phyloP scores from a whole-genome alignment of 305 asterid species.

The Lippia alba region DNA sequence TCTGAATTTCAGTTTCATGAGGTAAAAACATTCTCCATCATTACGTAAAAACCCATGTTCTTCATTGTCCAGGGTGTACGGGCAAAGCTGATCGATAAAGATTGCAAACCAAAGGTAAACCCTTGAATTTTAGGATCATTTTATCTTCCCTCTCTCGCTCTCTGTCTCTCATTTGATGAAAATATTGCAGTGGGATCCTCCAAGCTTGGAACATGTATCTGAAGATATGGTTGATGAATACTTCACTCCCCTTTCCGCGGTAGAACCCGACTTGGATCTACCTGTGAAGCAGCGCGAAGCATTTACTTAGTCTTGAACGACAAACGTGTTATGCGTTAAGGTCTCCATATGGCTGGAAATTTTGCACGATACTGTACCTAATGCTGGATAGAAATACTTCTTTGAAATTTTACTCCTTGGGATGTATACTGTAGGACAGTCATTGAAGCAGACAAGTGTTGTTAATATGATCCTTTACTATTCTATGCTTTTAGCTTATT shows the following conservation, averaged over 20 bases:
- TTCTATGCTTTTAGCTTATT: too few species aligned
- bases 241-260: conserved; percentile 62
- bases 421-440: neutral
- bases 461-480: too few species aligned
- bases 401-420: neutral
- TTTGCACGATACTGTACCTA: neutral
- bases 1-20: conserved; percentile 11
- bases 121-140: neutral
- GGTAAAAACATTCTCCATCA: conserved; percentile 23
- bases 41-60: neutral
- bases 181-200: conserved; percentile 91
- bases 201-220: conserved; percentile 77
- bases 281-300: conserved; percentile 87
- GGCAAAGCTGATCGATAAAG: conserved; percentile 78
- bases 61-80: conserved; percentile 73
- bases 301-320: conserved; percentile 42
- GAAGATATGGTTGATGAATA: conserved; percentile 89
- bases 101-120: conserved; percentile 81
- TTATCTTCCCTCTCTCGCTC: neutral
- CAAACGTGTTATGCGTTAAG: neutral
- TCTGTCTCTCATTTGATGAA: conserved; percentile 2
- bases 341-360: neutral
- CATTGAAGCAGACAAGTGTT: neutral
- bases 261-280: conserved; percentile 85
- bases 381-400: neutral